Base-by-base conservation (phyloP, 805 yeast species). In the Pichia pseudocactophila region DNA sequence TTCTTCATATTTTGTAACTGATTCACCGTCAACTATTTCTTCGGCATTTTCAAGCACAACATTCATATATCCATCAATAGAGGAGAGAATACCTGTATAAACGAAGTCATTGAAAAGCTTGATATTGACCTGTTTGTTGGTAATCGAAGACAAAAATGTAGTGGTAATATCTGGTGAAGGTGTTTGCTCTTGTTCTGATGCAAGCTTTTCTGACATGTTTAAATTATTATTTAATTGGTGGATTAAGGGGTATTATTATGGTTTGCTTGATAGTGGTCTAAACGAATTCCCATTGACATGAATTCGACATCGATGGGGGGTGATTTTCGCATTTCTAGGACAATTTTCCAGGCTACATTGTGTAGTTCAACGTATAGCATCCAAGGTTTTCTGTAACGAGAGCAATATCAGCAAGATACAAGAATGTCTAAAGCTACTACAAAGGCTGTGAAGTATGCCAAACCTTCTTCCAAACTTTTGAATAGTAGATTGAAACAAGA, bases 31-130 rank as follows among this genome's bases (percentile, higher is more conserved):
- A 28, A 76, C 74, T 36, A 64, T 61, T 57, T 92, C 98, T 37
- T 76, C 70, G 4, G 95, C 78, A 47, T 79, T 73, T 42, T 83
- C 87, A 50, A 92, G 70, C 2, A 90, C 95, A 38, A 92, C 82
- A 64, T 92, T 92, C 96, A 92, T 88, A 67, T 80, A 92, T 8
- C 97, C 97, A 59, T 92, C 98, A 44, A 92, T 89, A 33, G 96
- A 85, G 53, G 85, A 41, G 12, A 52, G 55, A 50, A 54, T 64
- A 50, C 90, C 94, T 36, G 70, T 74, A 63, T 87, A 92, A 46
- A 85, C 85, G 47, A 89, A 79, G 12, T 96, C 97, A 30, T 92
- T 84, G 58, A 82, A 76, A 42, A 89, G 74, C 60, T 84, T 87
- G 25, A 92, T 96, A 32, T 80, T 66, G 18, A 92, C 97, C 15